These are phyloP conservation scores for Dipteronia dyeriana DNA, from an alignment of 345 rosid genomes.

Conservation along the genomic window DNA sequence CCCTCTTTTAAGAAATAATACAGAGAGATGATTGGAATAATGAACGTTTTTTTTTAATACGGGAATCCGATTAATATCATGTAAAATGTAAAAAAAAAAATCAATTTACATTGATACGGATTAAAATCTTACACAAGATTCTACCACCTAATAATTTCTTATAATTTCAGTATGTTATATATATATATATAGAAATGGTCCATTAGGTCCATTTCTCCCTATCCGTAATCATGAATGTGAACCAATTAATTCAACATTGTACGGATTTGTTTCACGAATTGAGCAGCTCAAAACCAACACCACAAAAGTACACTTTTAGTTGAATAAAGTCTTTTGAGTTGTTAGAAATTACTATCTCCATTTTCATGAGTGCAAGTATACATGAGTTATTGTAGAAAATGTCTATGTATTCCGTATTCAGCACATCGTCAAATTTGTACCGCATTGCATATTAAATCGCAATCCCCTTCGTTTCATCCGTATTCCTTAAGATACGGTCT, in stretches of 20 bases:
- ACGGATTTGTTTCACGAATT: not conserved
- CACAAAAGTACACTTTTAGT: not conserved
- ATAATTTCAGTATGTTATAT: too few relatives aligned
- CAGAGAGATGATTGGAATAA: accelerated
- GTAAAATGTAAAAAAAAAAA: too few relatives aligned
- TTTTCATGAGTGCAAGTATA: not conserved
- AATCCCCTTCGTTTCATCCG: too few relatives aligned
- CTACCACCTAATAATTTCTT: too few relatives aligned
- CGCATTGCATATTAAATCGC: not conserved
- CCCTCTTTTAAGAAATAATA: too few relatives aligned
- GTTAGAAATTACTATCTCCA: not conserved
- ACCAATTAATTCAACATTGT: not conserved
- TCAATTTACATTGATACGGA: too few relatives aligned
- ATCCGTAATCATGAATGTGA: not conserved
- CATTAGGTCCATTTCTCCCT: constrained; percentile 1
- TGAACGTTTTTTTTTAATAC: too few relatives aligned
- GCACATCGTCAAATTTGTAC: not conserved
- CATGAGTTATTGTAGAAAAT: not conserved
- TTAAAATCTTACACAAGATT: too few relatives aligned
- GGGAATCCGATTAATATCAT: too few relatives aligned
- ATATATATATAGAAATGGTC: too few relatives aligned
- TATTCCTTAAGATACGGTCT: too few relatives aligned
- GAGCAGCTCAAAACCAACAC: not conserved
- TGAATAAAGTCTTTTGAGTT: not conserved
- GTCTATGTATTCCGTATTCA: not conserved